These are phyloP conservation scores for Ophiostoma australiae DNA, from an alignment of 2,329 filamentous ascomycete genomes.

Conservation along the genomic window DNA sequence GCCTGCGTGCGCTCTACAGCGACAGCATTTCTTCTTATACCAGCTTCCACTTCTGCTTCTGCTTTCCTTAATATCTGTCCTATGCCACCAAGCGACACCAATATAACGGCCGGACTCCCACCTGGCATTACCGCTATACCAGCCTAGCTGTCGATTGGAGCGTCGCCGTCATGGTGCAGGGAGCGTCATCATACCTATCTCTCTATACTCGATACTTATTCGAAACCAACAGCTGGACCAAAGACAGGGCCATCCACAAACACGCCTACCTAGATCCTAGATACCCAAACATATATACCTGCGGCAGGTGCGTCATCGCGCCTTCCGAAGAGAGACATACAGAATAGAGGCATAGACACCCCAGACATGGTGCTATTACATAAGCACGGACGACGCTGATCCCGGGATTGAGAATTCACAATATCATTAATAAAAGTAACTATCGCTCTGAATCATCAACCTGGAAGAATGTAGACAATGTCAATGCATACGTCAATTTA, in stretches of 20 bases:
- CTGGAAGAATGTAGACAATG: neutral
- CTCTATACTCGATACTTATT: too few relatives aligned
- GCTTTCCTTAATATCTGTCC: neutral
- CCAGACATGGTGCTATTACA: neutral
- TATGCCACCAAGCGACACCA: neutral
- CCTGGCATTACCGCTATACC: neutral
- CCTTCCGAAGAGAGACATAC: neutral
- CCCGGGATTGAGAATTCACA: neutral
- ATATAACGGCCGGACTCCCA: neutral
- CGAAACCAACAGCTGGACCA: neutral
- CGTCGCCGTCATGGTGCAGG: neutral
- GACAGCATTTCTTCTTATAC: neutral
- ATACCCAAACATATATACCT: neutral
- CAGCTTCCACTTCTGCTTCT: neutral
- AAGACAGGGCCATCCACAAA: neutral
- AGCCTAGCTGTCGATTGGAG: neutral
- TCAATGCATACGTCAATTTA: neutral
- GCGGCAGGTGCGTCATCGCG: slow-evolving; percentile 18
- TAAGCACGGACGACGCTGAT: neutral
- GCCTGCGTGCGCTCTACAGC: neutral
- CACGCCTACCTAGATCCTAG: neutral
- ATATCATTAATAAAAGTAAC: neutral
- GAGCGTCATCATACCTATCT: too few relatives aligned
- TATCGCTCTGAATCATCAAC: neutral
- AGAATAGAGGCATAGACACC: too few relatives aligned